Percentiles rank a stretch among this genome's conserved stretches.
Evolutionary conservation across 2,329 filamentous ascomycete species (phyloP).

Genomic region (Colletotrichum simmondsii): DNA sequence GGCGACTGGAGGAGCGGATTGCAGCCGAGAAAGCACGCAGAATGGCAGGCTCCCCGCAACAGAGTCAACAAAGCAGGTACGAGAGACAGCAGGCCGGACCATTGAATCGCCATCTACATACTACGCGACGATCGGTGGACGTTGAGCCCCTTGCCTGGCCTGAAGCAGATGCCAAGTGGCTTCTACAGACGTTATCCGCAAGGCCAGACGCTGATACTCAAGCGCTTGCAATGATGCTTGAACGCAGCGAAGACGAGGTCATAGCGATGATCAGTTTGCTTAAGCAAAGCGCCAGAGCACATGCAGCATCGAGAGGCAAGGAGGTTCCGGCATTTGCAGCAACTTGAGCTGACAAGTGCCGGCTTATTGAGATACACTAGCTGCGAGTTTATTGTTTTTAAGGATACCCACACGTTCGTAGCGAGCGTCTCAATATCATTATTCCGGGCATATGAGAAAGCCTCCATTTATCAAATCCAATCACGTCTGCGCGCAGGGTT

Average conservation of each 20-base stretch:
- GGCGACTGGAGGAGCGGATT: background rate
- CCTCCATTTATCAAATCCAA: background rate
- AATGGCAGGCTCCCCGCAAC: background rate
- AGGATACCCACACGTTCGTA: conserved; percentile 20
- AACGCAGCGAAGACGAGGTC: conserved; percentile 13
- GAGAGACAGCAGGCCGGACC: background rate
- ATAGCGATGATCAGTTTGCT: conserved; percentile 11
- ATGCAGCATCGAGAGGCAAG: background rate
- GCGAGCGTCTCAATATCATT: background rate
- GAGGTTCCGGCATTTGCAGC: conserved; percentile 19
- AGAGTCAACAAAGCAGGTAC: background rate
- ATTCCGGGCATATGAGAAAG: background rate
- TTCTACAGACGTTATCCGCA: conserved; percentile 4
- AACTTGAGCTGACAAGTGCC: background rate
- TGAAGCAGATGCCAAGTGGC: background rate
- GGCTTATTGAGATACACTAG: background rate
- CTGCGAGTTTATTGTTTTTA: conserved; percentile 8
- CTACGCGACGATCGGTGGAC: background rate
- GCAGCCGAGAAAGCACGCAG: background rate
- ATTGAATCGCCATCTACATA: background rate
- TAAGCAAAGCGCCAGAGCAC: conserved; percentile 17
- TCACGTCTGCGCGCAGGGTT: conserved; percentile 38
- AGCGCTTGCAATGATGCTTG: conserved; percentile 2
- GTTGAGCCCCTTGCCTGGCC: conserved; percentile 14
- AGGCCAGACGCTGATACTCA: background rate